Conservation (phyloP, 202 grass and related monocot genomes). For the Hordeum pubiflorum region DNA sequence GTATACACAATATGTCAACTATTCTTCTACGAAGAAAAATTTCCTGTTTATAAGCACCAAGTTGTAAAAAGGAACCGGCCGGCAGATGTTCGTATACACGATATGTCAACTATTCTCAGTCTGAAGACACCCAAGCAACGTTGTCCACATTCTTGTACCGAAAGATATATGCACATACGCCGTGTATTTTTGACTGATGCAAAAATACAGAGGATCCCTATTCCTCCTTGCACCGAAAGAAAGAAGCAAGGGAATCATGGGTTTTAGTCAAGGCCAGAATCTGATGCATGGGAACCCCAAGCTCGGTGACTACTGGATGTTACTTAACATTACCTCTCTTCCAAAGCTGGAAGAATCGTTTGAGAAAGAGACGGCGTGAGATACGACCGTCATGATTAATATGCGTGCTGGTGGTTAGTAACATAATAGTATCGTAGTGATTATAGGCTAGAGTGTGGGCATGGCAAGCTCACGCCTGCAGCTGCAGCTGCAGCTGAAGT, state of each 20-base stretch:
- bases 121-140: background rate
- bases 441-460: background rate
- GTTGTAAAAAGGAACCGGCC: background rate
- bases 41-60: background rate
- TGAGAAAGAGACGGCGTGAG: slow-evolving; percentile 8
- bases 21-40: background rate
- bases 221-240: slow-evolving; percentile 36
- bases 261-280: slow-evolving; percentile 46
- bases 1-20: background rate
- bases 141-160: background rate
- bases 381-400: background rate
- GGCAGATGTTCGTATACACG: background rate
- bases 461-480: background rate
- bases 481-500: slow-evolving; percentile 16
- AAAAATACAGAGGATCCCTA: slow-evolving; percentile 27
- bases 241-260: slow-evolving; percentile 5
- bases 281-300: slow-evolving; percentile 34
- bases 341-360: slow-evolving; percentile 22
- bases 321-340: background rate
- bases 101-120: background rate
- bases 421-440: background rate
- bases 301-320: slow-evolving; percentile 4
- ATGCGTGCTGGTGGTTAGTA: background rate
- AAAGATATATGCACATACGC: slow-evolving; percentile 2
- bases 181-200: slow-evolving; percentile 26